A percentile compares a stretch with the other conserved stretches of the same genome.
phyloP scores from a whole-genome alignment of 371 early-diverging fungal species.

The Umbelopsis sp. region DNA sequence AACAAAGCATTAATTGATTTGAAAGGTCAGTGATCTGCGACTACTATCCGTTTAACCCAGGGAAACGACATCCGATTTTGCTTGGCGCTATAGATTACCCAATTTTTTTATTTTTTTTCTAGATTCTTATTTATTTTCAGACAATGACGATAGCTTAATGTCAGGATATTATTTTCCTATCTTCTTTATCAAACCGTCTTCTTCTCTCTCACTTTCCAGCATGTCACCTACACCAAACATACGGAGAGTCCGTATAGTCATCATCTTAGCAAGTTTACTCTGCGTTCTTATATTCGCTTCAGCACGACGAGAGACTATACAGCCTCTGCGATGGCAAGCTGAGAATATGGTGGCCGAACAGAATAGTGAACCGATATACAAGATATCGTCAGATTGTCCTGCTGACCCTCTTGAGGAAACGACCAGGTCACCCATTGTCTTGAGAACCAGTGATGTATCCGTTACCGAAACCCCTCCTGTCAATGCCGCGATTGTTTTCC shows the following conservation, averaged over 20 bases:
- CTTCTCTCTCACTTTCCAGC: too few relatives aligned
- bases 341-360: neutral
- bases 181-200: too few relatives aligned
- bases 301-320: neutral
- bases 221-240: neutral
- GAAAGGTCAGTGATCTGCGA: too few relatives aligned
- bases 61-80: too few relatives aligned
- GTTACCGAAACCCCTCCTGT: slow-evolving; percentile 15
- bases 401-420: slow-evolving; percentile 16
- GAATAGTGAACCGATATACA: neutral
- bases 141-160: too few relatives aligned
- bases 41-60: too few relatives aligned
- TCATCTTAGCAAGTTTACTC: neutral
- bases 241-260: neutral
- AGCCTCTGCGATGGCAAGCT: neutral
- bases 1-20: too few relatives aligned
- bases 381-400: slow-evolving; percentile 1
- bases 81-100: too few relatives aligned
- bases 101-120: too few relatives aligned
- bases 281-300: neutral
- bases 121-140: too few relatives aligned
- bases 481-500: slow-evolving; percentile 26
- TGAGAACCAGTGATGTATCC: slow-evolving; percentile 1
- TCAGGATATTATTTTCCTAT: too few relatives aligned
- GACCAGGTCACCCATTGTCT: slow-evolving; percentile 18